Evolutionary conservation across 2,329 filamentous ascomycete genomes (phyloP).

Genomic region (Penicillium sp.): DNA sequence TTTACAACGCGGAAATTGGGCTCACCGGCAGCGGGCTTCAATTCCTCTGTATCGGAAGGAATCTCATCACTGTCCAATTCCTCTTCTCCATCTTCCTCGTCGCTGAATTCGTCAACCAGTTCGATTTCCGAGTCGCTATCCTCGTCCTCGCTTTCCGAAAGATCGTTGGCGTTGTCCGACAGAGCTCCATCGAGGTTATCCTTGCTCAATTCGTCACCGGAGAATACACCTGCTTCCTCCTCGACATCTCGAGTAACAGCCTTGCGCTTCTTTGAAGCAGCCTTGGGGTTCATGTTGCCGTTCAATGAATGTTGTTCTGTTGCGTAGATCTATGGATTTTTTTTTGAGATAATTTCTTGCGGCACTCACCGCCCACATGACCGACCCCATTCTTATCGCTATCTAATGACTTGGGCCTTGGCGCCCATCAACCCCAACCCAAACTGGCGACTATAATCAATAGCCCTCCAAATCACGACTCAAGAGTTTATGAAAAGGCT

Average conservation of each 20-base stretch:
- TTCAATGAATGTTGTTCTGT: slow-evolving; percentile 12
- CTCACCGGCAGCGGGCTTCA: slow-evolving; percentile 32
- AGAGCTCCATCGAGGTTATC: slow-evolving; percentile 43
- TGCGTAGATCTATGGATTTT: slow-evolving; percentile 21
- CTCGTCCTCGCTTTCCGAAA: slow-evolving; percentile 37
- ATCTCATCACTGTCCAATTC: slow-evolving; percentile 51
- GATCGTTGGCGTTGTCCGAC: slow-evolving; percentile 42
- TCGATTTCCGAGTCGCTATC: slow-evolving; percentile 49
- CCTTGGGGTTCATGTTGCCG: slow-evolving; percentile 35
- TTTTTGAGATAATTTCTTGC: slow-evolving; percentile 26
- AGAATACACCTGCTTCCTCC: slow-evolving; percentile 49
- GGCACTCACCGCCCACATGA: slow-evolving; percentile 39
- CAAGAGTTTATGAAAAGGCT: slow-evolving; percentile 5
- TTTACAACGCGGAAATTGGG: slow-evolving; percentile 61
- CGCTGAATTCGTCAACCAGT: slow-evolving; percentile 53
- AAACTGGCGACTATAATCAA: background rate
- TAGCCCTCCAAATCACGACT: background rate
- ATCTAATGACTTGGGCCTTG: slow-evolving; percentile 16
- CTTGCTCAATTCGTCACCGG: slow-evolving; percentile 57
- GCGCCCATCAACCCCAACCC: background rate
- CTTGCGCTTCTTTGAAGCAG: slow-evolving; percentile 61
- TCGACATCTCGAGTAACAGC: slow-evolving; percentile 54
- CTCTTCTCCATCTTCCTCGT: slow-evolving; percentile 48
- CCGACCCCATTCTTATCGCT: slow-evolving; percentile 25
- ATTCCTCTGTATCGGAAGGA: slow-evolving; percentile 45